phyloP scores from a whole-genome alignment of 2,329 filamentous ascomycete species.

The Dothistroma septosporum region DNA sequence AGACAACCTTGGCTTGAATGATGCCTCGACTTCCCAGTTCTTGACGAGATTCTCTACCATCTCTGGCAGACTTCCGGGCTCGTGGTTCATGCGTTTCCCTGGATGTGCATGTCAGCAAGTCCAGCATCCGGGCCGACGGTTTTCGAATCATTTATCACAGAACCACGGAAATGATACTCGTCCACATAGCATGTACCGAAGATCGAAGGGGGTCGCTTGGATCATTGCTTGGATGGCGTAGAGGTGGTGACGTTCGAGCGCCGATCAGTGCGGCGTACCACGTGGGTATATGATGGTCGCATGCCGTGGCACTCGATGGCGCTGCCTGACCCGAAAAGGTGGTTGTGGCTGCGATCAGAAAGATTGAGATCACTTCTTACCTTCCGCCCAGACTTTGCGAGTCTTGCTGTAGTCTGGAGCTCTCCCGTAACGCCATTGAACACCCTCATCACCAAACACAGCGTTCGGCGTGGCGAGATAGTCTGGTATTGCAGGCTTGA shows the following conservation, averaged over 20 bases:
- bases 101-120: constrained; percentile 14
- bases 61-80: constrained; percentile 53
- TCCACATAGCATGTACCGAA: constrained; percentile 1
- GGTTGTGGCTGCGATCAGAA: neutral
- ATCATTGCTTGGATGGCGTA: constrained; percentile 15
- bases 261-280: constrained; percentile 4
- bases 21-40: constrained; percentile 70
- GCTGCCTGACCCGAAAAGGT: neutral
- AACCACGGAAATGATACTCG: neutral
- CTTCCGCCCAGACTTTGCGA: constrained; percentile 55
- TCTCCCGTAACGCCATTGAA: constrained; percentile 57
- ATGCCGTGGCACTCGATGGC: constrained; percentile 10
- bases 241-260: neutral
- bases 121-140: neutral
- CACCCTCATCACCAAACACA: constrained; percentile 51
- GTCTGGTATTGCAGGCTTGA: constrained; percentile 48
- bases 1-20: constrained; percentile 57
- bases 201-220: constrained; percentile 1
- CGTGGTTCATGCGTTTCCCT: constrained; percentile 58
- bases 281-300: constrained; percentile 3
- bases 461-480: constrained; percentile 58
- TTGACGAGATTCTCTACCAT: constrained; percentile 68
- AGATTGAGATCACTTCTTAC: constrained; percentile 39
- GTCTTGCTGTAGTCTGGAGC: constrained; percentile 64
- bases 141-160: neutral